Percentiles rank a stretch among this genome's conserved stretches.
phyloP scores from a whole-genome alignment of 1,284 basidiomycete genomes.

The Rhodotorula sp. region DNA sequence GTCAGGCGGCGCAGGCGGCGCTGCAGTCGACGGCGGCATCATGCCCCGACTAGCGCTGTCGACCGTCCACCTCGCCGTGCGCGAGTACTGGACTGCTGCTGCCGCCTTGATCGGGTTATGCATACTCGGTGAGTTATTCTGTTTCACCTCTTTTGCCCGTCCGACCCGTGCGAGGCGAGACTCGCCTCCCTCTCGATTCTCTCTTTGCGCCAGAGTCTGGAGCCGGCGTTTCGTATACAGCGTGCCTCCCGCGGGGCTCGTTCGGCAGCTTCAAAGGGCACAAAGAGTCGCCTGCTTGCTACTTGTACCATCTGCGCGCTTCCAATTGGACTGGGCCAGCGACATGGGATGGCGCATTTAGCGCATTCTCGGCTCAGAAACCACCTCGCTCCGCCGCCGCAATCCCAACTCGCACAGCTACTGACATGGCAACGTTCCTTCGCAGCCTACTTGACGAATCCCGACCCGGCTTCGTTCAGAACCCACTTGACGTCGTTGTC shows the following conservation, averaged over 20 bases:
- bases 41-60: slow-evolving; percentile 9
- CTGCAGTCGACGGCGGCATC: neutral
- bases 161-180: too few species aligned
- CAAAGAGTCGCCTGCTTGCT: neutral
- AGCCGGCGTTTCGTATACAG: neutral
- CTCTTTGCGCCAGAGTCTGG: too few species aligned
- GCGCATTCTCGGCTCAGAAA: neutral
- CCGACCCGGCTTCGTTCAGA: slow-evolving; percentile 85
- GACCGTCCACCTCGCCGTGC: neutral
- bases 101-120: slow-evolving; percentile 15
- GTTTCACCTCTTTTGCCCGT: neutral
- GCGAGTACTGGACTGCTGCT: slow-evolving; percentile 27
- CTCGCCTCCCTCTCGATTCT: too few species aligned
- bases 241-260: neutral
- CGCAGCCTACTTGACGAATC: slow-evolving; percentile 88
- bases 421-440: too few species aligned
- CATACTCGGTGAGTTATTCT: slow-evolving; percentile 17
- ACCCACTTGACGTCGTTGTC: slow-evolving; percentile 92
- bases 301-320: too few species aligned
- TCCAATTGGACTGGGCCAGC: neutral
- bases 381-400: neutral
- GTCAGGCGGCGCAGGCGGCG: neutral
- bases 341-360: neutral
- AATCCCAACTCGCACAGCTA: neutral
- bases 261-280: neutral